Evolutionary conservation across 2,329 filamentous ascomycete species (phyloP).

Genomic region (Arthrinium phaeospermum): DNA sequence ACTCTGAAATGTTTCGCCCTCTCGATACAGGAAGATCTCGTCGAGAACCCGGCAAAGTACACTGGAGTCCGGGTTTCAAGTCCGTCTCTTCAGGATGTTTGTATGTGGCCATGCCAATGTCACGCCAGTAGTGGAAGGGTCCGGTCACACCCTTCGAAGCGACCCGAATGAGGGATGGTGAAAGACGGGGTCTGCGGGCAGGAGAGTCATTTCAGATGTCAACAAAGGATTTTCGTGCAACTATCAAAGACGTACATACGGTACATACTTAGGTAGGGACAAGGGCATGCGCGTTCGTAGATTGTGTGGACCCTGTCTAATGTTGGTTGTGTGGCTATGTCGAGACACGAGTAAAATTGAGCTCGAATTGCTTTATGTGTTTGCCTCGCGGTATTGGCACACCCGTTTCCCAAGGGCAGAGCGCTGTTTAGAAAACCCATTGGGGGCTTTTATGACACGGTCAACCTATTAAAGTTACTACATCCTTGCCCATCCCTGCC

Average conservation of each 20-base stretch:
- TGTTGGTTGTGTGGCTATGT: conserved; percentile 16
- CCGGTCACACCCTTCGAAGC: not conserved
- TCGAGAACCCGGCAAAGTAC: not conserved
- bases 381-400: conserved; percentile 3
- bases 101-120: not conserved
- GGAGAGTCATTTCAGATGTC: conserved; percentile 4
- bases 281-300: conserved; percentile 15
- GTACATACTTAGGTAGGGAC: not conserved
- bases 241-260: not conserved
- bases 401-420: not conserved
- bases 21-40: not conserved
- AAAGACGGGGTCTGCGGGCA: not conserved
- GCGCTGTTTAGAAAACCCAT: not conserved
- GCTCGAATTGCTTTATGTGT: not conserved
- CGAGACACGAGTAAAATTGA: conserved; percentile 17
- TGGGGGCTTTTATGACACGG: conserved; percentile 15
- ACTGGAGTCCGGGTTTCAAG: not conserved
- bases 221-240: conserved; percentile 2
- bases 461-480: conserved; percentile 13
- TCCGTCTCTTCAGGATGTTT: not conserved
- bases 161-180: not conserved
- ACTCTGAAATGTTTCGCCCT: not conserved
- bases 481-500: not conserved
- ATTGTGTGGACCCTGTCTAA: conserved; percentile 14
- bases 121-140: not conserved